A percentile compares a stretch with the other conserved stretches of the same genome.
phyloP scores from a whole-genome alignment of 2,329 filamentous ascomycete species.

The Anthostomella pinea region DNA sequence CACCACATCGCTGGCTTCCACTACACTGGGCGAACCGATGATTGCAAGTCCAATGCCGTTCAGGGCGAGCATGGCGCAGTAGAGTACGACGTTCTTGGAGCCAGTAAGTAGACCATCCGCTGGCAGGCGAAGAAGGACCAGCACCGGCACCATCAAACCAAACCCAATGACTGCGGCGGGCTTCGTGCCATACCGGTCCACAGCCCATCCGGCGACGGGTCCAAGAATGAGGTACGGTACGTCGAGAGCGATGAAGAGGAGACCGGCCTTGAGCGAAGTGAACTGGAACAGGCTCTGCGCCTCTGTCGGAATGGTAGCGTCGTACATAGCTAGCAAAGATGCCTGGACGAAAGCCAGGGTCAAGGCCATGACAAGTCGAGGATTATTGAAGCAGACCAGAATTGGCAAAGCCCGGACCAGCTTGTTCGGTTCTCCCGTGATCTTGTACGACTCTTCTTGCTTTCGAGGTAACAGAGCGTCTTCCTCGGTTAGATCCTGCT shows the following conservation, averaged over 20 bases:
- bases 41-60: conserved; percentile 52
- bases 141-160: conserved; percentile 56
- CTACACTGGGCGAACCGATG: conserved; percentile 52
- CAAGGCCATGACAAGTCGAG: conserved; percentile 38
- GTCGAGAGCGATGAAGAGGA: conserved; percentile 37
- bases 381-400: conserved; percentile 40
- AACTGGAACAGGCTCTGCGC: conserved; percentile 36
- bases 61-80: conserved; percentile 31
- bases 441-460: conserved; percentile 37
- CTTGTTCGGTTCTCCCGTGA: conserved; percentile 38
- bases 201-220: conserved; percentile 32
- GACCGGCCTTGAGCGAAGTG: conserved; percentile 33
- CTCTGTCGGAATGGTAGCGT: conserved; percentile 38
- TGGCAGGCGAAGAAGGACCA: conserved; percentile 56
- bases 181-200: conserved; percentile 37
- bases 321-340: conserved; percentile 34
- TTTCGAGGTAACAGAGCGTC: conserved; percentile 39
- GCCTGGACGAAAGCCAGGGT: conserved; percentile 44
- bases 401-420: conserved; percentile 44
- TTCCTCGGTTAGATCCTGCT: conserved; percentile 33
- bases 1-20: conserved; percentile 55
- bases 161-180: conserved; percentile 37
- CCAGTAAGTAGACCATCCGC: conserved; percentile 39
- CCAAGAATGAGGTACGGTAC: conserved; percentile 36
- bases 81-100: conserved; percentile 20